Evolutionary conservation across 768 basidiomycete genomes (phyloP), one percentile per base, ranked within the genome.

Genomic region (Cantharellus anzutake): DNA sequence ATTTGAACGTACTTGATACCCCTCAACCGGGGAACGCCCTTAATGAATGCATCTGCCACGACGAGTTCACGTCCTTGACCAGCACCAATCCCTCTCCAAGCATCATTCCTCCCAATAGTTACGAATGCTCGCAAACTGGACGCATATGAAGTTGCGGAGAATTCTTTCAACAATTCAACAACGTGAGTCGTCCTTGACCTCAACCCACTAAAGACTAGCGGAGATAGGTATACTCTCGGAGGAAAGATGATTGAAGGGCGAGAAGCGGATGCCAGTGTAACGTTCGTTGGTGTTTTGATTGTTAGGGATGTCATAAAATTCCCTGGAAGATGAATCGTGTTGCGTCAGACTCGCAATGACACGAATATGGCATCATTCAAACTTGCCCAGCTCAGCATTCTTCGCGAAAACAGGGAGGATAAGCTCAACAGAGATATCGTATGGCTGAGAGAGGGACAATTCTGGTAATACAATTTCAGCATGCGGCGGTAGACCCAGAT

Each of bases 281-380:
- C 78, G 68, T 88, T 88, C 16, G 75, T 74, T 38, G 73, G 64
- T 0, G 81, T 80, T 2, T 71, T 73, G 37, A 91, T 70, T 0
- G 76, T 80, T 41, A 90, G 67, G 51, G 74, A 76, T 3, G 80
- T 73, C 88, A 91, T 91, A 69, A 90, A 91, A 68, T 91, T 91
- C 48, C 88, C 64, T 65, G 41, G 40, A 42, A 42, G 20, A 57
- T 39, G 4, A n/a, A 4, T 16, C 11, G 2, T 14, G 5, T 11
- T 41, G 59, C n/a, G 20, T 40, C 57, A 59, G 7, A 7, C 7
- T 16, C 5, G 41, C 20, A 5, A 4, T n/a, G n/a, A 29, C 38
- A 51, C 50, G 37, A n/a, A 11, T n/a, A n/a, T 16, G 41, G 41
- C n/a, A 57, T 41, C 14, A 48, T 20, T 51, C 7, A 60, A 39